Base-by-base conservation (phyloP, 2,329 filamentous ascomycete genomes). In the Alternaria consortialis region DNA sequence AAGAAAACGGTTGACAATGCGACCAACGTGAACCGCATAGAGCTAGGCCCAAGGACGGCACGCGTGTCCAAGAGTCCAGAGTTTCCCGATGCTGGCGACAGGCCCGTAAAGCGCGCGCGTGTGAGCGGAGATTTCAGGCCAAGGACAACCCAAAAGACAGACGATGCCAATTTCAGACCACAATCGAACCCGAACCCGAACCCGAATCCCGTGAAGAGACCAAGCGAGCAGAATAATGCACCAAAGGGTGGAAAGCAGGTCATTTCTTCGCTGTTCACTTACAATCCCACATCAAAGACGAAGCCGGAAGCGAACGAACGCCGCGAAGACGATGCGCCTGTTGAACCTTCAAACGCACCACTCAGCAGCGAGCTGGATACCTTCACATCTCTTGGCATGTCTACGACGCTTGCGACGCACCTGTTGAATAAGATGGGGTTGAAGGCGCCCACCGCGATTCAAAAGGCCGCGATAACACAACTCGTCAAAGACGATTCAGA, bases 381-480 rank as follows among this genome's bases (percentile, higher is more conserved):
- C 20, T 99, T 99, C 74, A 92, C 90, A 29, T 90, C 90, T 0
- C 84, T 99, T 31, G 94, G 94, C 7, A 83, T 99, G 60, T 95
- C 93, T 4, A 85, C 90, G 2, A 87, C 88, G 9, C 83, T 99
- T 25, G 93, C 95, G 11, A 86, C 90, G 53, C 94, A 97, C 78
- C 83, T 99, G 27, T 85, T 92, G 6, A 88, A 88, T 44, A 98
- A 97, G 80, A 88, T 99, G 79, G 87, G 90, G 58, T 86, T 99
- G 76, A 95, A 94, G 75, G 91, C 92, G 0, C 95, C 95, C 6
- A 99, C 95, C 0, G 93, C 92, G 0, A 97, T 99, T 75, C 95
- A 99, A 80, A 94, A 94, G 71, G 92, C 92, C 63, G 91, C 94
- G 1, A 90, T 99, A 39, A 86, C 91, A 42, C 90, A 95, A 70